Conservation (phyloP, 176 grass and related monocot genomes). For the Oryza glumipatula region DNA sequence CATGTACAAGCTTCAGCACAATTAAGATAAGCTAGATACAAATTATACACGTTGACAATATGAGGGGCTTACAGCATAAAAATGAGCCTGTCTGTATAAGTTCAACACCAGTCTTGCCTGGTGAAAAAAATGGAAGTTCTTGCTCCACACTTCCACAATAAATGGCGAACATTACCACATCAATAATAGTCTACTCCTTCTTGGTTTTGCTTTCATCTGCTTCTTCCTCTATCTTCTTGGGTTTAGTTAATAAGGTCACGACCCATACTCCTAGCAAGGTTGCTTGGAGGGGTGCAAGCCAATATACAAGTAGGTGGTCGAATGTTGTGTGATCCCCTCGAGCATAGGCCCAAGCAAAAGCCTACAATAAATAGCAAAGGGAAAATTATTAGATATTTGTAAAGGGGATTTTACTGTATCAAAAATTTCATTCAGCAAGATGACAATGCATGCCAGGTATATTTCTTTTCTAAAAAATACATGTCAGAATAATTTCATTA, state of each 20-base stretch:
- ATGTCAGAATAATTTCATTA: not conserved
- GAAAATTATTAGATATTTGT: slow-evolving; percentile 33
- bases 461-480: not conserved
- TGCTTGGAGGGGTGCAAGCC: slow-evolving; percentile 90
- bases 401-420: not conserved
- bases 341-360: slow-evolving; percentile 97
- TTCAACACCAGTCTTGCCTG: slow-evolving; percentile 5
- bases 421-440: not conserved
- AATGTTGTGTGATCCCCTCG: slow-evolving; percentile 80
- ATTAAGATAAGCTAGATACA: slow-evolving; percentile 7
- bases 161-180: slow-evolving; percentile 20
- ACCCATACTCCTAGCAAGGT: slow-evolving; percentile 77
- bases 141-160: slow-evolving; percentile 15
- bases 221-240: slow-evolving; percentile 48
- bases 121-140: slow-evolving; percentile 25
- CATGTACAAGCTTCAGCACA: slow-evolving; percentile 30
- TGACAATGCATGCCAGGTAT: not conserved
- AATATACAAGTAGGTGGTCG: slow-evolving; percentile 91
- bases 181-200: slow-evolving; percentile 50
- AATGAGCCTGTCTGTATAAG: not conserved
- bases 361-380: slow-evolving; percentile 52
- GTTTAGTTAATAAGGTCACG: slow-evolving; percentile 61
- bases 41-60: not conserved
- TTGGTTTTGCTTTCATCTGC: slow-evolving; percentile 66
- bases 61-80: slow-evolving; percentile 12